Evolutionary conservation across 2,329 filamentous ascomycete species (phyloP).

Genomic region (Ophiosphaerella herpotricha): DNA sequence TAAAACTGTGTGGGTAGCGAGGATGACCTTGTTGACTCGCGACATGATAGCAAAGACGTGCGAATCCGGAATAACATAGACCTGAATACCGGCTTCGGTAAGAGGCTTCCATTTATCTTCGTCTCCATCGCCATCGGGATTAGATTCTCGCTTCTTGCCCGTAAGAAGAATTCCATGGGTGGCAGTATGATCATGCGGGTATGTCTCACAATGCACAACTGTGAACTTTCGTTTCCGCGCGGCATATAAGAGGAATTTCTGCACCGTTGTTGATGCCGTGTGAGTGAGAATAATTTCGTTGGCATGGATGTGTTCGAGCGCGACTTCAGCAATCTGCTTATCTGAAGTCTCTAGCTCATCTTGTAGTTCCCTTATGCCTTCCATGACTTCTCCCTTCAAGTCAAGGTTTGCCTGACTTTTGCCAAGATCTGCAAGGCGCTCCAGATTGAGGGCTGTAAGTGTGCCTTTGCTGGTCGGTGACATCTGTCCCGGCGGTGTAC

Average conservation of each 20-base stretch:
- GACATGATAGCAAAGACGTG: conserved; percentile 94
- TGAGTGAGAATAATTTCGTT: conserved; percentile 92
- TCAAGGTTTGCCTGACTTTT: conserved; percentile 59
- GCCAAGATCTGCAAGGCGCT: conserved; percentile 48
- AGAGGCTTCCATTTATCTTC: conserved; percentile 74
- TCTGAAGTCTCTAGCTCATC: conserved; percentile 93
- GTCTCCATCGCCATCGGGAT: conserved; percentile 58
- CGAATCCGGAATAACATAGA: conserved; percentile 82
- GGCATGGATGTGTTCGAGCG: conserved; percentile 89
- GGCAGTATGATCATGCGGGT: conserved; percentile 68
- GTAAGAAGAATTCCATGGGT: conserved; percentile 66
- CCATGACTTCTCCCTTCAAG: conserved; percentile 86
- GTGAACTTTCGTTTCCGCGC: conserved; percentile 91
- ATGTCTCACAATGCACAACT: conserved; percentile 78
- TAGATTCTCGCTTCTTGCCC: conserved; percentile 53
- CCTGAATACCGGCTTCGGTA: conserved; percentile 74
- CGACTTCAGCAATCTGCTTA: conserved; percentile 86
- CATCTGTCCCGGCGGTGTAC: conserved; percentile 57
- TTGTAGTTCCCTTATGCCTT: conserved; percentile 93
- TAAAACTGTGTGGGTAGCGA: conserved; percentile 84
- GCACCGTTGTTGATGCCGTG: conserved; percentile 82
- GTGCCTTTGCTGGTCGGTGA: conserved; percentile 55
- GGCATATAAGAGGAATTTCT: conserved; percentile 85
- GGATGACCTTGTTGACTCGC: conserved; percentile 90
- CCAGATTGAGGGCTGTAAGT: conserved; percentile 40